phyloP scores from a whole-genome alignment of 805 yeast genomes.

The Maudiozyma barnettii region DNA sequence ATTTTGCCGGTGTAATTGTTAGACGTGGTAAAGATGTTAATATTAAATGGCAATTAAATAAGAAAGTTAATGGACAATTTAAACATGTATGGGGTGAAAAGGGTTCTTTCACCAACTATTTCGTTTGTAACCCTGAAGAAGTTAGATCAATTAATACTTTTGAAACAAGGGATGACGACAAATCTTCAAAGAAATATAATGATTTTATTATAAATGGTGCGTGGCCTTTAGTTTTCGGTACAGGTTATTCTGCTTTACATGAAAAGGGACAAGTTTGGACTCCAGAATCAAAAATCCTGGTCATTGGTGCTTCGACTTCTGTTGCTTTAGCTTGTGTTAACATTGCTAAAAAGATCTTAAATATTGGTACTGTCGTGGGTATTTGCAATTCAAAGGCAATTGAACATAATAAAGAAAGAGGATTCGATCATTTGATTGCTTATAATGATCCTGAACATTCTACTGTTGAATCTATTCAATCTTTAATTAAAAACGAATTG shows the following conservation, averaged over 20 bases:
- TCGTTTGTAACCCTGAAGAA: slow-evolving; percentile 30
- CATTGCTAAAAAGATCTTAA: slow-evolving; percentile 41
- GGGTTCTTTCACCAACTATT: slow-evolving; percentile 42
- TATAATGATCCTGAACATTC: slow-evolving; percentile 37
- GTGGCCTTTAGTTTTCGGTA: slow-evolving; percentile 52
- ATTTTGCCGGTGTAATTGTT: slow-evolving; percentile 25
- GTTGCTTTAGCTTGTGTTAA: slow-evolving; percentile 53
- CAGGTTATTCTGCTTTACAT: slow-evolving; percentile 42
- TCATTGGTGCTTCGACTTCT: slow-evolving; percentile 67
- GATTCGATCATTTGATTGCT: slow-evolving; percentile 52
- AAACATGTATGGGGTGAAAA: slow-evolving; percentile 15
- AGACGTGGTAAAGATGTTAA: slow-evolving; percentile 16
- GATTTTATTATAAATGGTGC: slow-evolving; percentile 35
- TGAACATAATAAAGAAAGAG: slow-evolving; percentile 36
- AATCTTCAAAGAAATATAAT: slow-evolving; percentile 29
- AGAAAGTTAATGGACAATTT: slow-evolving; percentile 20
- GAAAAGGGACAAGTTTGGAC: slow-evolving; percentile 26
- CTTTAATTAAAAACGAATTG: slow-evolving; percentile 21
- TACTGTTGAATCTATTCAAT: slow-evolving; percentile 30
- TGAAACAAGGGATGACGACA: slow-evolving; percentile 19
- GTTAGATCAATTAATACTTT: slow-evolving; percentile 16
- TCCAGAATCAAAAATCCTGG: slow-evolving; percentile 41
- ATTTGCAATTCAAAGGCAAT: slow-evolving; percentile 45
- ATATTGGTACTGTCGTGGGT: slow-evolving; percentile 44
- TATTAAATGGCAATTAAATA: slow-evolving; percentile 17